Conservation (phyloP, 257 asterid species). For the Solanum paucissectum region DNA sequence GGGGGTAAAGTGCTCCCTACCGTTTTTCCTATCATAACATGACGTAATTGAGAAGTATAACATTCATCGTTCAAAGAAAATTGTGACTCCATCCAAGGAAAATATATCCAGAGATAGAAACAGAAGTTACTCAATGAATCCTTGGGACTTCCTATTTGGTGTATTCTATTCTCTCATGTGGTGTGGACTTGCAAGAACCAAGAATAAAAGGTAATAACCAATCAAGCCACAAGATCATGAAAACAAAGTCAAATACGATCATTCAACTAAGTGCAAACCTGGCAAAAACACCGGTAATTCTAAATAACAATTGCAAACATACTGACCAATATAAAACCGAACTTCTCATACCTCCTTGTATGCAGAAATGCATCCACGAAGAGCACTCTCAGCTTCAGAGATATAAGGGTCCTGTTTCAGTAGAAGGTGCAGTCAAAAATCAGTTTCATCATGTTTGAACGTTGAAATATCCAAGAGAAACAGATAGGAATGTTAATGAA, state of each 20-base stretch:
- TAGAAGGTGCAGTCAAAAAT: background rate
- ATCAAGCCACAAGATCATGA: background rate
- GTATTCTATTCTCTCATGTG: background rate
- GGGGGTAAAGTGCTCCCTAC: background rate
- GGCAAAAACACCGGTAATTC: background rate
- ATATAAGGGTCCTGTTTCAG: slow-evolving; percentile 24
- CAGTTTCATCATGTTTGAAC: background rate
- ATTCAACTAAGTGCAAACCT: background rate
- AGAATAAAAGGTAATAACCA: background rate
- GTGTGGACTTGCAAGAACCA: background rate
- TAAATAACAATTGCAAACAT: background rate
- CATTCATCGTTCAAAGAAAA: background rate
- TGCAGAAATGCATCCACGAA: slow-evolving; percentile 58
- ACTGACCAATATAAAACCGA: background rate
- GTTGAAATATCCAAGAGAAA: background rate
- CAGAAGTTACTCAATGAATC: background rate
- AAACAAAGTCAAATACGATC: background rate
- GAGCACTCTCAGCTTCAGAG: slow-evolving; percentile 35
- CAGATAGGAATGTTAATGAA: background rate
- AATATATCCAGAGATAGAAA: background rate
- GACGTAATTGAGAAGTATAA: background rate
- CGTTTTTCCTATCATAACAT: background rate
- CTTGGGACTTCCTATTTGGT: background rate
- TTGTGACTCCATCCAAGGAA: background rate
- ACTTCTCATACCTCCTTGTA: slow-evolving; percentile 48